Evolutionary conservation across 768 basidiomycete species (phyloP).

Genomic region (Xerocomellus intermedius): DNA sequence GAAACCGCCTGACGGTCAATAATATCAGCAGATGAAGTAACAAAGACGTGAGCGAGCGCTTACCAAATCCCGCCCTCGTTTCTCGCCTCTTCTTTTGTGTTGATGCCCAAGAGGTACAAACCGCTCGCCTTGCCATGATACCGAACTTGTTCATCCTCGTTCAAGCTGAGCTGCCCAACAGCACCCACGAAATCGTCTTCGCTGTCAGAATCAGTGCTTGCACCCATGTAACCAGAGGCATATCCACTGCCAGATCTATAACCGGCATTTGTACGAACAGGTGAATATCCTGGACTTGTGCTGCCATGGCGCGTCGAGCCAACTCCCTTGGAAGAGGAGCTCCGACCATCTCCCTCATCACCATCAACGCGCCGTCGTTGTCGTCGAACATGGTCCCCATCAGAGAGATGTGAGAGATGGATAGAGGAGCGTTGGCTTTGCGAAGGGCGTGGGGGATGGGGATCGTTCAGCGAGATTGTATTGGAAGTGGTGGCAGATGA

Average conservation of each 20-base stretch:
- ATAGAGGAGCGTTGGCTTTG: constrained; percentile 12
- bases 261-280: constrained; percentile 8
- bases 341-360: constrained; percentile 2
- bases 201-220: constrained; percentile 35
- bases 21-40: constrained; percentile 18
- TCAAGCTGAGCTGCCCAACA: constrained; percentile 81
- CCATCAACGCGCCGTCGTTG: constrained; percentile 48
- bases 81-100: constrained; percentile 58
- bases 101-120: constrained; percentile 65
- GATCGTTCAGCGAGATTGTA: constrained; percentile 13
- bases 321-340: constrained; percentile 7
- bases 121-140: constrained; percentile 88
- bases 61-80: constrained; percentile 78
- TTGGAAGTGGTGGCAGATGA: background rate
- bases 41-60: constrained; percentile 17
- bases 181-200: constrained; percentile 60
- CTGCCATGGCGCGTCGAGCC: constrained; percentile 14
- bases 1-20: constrained; percentile 62
- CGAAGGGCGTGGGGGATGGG: constrained; percentile 4
- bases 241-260: constrained; percentile 19
- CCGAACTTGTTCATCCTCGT: constrained; percentile 82
- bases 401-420: constrained; percentile 9
- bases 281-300: constrained; percentile 19
- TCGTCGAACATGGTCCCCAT: constrained; percentile 40
- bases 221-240: constrained; percentile 26